Percentiles rank a stretch among this genome's conserved stretches.
Evolutionary conservation across 495 filamentous ascomycete species (phyloP).

Genomic region (Daldinia decipiens): DNA sequence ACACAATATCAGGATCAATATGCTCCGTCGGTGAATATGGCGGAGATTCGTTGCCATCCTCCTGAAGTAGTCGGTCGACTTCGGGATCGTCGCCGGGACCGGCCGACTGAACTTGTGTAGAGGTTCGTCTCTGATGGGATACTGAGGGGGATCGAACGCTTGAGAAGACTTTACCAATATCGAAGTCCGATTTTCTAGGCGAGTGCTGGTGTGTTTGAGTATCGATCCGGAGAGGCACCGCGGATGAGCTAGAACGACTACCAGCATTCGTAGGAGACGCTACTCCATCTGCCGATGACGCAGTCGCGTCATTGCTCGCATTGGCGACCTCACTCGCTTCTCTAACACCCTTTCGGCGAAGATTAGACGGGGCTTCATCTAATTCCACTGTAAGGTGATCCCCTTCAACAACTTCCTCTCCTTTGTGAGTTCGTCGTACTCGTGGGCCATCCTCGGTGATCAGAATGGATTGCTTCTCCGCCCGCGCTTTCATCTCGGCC

Average conservation of each 20-base stretch:
- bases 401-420: constrained; percentile 87
- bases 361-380: constrained; percentile 54
- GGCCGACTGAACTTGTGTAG: constrained; percentile 55
- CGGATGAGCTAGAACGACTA: constrained; percentile 39
- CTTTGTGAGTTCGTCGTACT: constrained; percentile 92
- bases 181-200: constrained; percentile 64
- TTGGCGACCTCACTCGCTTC: constrained; percentile 48
- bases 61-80: constrained; percentile 87
- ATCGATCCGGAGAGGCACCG: constrained; percentile 60
- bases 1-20: constrained; percentile 74
- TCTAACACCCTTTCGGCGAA: constrained; percentile 52
- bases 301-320: constrained; percentile 41
- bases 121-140: constrained; percentile 57
- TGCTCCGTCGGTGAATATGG: constrained; percentile 83
- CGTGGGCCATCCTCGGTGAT: constrained; percentile 84
- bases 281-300: constrained; percentile 45
- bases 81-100: constrained; percentile 78
- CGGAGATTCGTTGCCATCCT: constrained; percentile 83
- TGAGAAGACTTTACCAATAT: constrained; percentile 76
- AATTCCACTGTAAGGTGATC: constrained; percentile 52
- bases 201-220: constrained; percentile 57
- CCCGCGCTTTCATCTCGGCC: constrained; percentile 72
- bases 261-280: constrained; percentile 35
- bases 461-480: constrained; percentile 88
- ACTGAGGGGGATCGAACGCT: constrained; percentile 69